Conservation (phyloP, 441 rosid species). For the Cnidoscolus chayamansa region DNA sequence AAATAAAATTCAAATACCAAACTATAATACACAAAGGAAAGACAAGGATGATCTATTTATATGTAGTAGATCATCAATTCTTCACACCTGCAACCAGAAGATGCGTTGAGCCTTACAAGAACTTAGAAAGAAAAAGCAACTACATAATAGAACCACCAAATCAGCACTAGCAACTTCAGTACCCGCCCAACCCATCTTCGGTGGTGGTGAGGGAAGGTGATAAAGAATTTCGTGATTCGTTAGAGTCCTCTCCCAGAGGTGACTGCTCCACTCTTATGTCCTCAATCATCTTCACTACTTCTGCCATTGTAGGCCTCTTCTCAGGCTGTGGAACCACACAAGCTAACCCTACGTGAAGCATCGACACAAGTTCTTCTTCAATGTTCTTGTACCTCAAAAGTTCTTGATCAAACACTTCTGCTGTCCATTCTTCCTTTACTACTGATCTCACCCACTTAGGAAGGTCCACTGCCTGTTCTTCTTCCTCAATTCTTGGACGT, state of each 20-base stretch:
- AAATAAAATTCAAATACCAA: slow-evolving; percentile 9
- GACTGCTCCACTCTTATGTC: slow-evolving; percentile 91
- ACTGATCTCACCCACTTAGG: slow-evolving; percentile 90
- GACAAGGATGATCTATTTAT: slow-evolving; percentile 14
- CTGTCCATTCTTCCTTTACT: slow-evolving; percentile 93
- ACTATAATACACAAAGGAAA: slow-evolving; percentile 21
- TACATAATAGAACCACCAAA: slow-evolving; percentile 1
- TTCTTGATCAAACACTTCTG: slow-evolving; percentile 92
- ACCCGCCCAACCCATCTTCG: slow-evolving; percentile 58
- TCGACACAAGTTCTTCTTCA: slow-evolving; percentile 80
- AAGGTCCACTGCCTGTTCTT: slow-evolving; percentile 63
- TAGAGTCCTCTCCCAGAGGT: slow-evolving; percentile 83
- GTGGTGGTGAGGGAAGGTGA: slow-evolving; percentile 88
- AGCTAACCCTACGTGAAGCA: slow-evolving; percentile 85
- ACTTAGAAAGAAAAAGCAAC: slow-evolving; percentile 25
- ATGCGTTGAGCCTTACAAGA: slow-evolving; percentile 4
- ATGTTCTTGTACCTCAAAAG: slow-evolving; percentile 91
- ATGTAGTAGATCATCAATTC: slow-evolving; percentile 21
- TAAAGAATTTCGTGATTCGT: slow-evolving; percentile 82
- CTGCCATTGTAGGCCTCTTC: slow-evolving; percentile 77
- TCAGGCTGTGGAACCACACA: slow-evolving; percentile 75
- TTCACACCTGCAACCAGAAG: slow-evolving; percentile 20
- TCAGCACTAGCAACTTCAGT: slow-evolving; percentile 23
- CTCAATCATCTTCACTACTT: slow-evolving; percentile 83
- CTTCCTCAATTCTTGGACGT: slow-evolving; percentile 48